Evolutionary conservation across 2,329 filamentous ascomycete species (phyloP), one percentile per base, ranked within the genome.

Genomic region (Bisporella sp.): DNA sequence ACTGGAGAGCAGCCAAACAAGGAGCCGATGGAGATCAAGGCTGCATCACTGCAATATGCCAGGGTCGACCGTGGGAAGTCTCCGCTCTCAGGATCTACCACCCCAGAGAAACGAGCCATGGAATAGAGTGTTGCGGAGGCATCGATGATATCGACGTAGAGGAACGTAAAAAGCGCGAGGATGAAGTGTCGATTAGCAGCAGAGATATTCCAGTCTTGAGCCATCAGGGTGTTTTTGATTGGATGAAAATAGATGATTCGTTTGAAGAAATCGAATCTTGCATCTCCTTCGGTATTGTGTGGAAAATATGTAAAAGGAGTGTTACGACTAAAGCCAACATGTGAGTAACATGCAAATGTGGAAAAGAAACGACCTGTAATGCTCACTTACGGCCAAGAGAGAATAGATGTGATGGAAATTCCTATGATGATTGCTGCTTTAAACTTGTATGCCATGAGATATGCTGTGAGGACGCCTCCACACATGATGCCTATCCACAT

Each of bases 401-500:
- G 72, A 56, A 89, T 75, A 4, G 84, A 87, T 4, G 89, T 84
- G 5, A 89, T 69, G 7, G 79, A 71, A 49, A 90, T 89, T 2
- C 86, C 86, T 29, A 85, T 78, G 48, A 89, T 79, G 54, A 90
- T 86, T 45, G 85, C 84, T 49, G 84, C 84, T 64, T 88, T 89
- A 68, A 89, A 74, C 39, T 83, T 79, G 65, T 85, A 90, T 13
- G 85, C 78, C 85, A 89, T 89, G 68, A 95, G 79, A 57, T 92
- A 78, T 5, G 86, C 82, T 0, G 89, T 92, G 37, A 95, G 67
- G 43, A 95, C 74, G 33, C 89, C 88, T 11, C 90, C 88, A 48
- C 84, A 81, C 63, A 89, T 84, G 56, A 95, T 85, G 8, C 87
- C 90, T 48, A 95, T 79, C 90, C 90, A 96, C 76, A 95, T 72